phyloP scores from a whole-genome alignment of 176 grass and related monocot species.

The Carex littledalei region DNA sequence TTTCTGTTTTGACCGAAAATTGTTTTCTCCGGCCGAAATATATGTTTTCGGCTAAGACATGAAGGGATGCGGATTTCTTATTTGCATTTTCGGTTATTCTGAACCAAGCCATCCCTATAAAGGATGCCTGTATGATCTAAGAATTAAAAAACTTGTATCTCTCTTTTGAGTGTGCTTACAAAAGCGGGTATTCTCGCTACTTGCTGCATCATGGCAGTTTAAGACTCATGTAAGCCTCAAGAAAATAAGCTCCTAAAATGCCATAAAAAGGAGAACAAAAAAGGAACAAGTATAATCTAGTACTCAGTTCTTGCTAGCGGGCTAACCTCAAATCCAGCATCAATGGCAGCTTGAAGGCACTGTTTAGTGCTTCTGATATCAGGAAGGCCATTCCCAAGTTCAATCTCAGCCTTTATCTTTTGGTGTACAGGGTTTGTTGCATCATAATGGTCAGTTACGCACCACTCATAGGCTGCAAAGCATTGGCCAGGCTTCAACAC shows the following conservation, averaged over 20 bases:
- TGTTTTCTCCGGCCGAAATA: no score
- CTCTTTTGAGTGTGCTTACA: no score
- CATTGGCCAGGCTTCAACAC: constrained; percentile 91
- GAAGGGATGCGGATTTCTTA: no score
- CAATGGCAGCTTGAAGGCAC: constrained; percentile 87
- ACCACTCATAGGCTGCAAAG: constrained; percentile 95
- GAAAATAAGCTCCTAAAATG: neutral
- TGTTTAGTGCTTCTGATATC: constrained; percentile 74
- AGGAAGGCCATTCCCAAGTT: constrained; percentile 86
- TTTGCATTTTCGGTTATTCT: no score
- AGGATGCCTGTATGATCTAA: no score
- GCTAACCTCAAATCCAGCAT: constrained; percentile 86
- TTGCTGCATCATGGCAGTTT: neutral
- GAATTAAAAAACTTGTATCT: no score
- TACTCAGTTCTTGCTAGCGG: neutral
- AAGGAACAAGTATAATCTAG: neutral
- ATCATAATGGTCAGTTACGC: constrained; percentile 85
- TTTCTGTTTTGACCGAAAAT: no score
- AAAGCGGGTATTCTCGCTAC: no score
- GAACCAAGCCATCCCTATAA: no score
- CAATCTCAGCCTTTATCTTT: constrained; percentile 81
- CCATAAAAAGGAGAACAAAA: neutral
- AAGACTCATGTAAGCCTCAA: neutral
- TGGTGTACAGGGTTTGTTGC: constrained; percentile 67
- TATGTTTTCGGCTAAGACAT: no score